Evolutionary conservation across 2,329 filamentous ascomycete species (phyloP).

Genomic region (Trichoderma citrinoviride): DNA sequence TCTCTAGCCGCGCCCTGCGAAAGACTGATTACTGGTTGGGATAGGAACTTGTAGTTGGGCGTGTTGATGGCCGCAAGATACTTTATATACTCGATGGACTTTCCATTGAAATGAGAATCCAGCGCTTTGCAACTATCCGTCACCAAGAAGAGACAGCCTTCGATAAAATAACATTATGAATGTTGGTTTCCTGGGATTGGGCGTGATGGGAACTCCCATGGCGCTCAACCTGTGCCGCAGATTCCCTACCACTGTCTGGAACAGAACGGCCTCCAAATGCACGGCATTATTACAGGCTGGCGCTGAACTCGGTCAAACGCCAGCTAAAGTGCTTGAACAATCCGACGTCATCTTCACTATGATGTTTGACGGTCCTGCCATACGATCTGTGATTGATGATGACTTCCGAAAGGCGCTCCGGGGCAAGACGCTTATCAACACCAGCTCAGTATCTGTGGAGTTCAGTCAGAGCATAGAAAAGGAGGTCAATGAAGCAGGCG

Average conservation of each 20-base stretch:
- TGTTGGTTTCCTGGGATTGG: constrained; percentile 35
- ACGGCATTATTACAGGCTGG: constrained; percentile 25
- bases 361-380: constrained; percentile 32
- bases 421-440: constrained; percentile 36
- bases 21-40: neutral
- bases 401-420: constrained; percentile 28
- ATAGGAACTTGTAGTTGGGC: neutral
- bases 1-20: neutral
- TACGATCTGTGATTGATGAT: constrained; percentile 27
- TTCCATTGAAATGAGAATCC: neutral
- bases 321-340: constrained; percentile 27
- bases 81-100: neutral
- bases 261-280: constrained; percentile 32
- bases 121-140: neutral
- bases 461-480: constrained; percentile 29
- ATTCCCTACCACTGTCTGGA: constrained; percentile 34
- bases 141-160: neutral
- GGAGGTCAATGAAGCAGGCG: constrained; percentile 28
- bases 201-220: constrained; percentile 37
- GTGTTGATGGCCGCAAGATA: neutral
- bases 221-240: constrained; percentile 32
- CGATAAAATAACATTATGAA: constrained; percentile 12
- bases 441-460: constrained; percentile 31
- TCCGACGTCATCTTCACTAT: constrained; percentile 35
- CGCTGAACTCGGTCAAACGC: constrained; percentile 28